Evolutionary conservation across 805 yeast genomes (phyloP).

Genomic region (Myxozyma geophila): DNA sequence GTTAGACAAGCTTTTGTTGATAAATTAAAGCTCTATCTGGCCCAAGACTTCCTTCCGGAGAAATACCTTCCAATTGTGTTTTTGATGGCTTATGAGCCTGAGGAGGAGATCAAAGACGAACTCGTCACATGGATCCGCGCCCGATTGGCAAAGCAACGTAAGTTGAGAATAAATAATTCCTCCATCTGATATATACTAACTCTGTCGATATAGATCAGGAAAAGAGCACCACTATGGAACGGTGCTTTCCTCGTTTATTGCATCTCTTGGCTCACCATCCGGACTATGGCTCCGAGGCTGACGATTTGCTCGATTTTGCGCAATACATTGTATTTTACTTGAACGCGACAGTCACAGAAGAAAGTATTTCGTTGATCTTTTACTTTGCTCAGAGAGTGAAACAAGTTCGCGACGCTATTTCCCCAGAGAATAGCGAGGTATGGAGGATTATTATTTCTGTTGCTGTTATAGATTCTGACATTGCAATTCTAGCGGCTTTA

Average conservation of each 20-base stretch:
- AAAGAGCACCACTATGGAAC: slow-evolving; percentile 57
- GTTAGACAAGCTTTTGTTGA: slow-evolving; percentile 61
- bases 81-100: slow-evolving; percentile 79
- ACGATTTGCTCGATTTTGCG: slow-evolving; percentile 50
- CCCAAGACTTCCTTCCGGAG: slow-evolving; percentile 61
- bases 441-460: slow-evolving; percentile 3
- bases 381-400: slow-evolving; percentile 79
- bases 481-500: slow-evolving; percentile 53
- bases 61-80: slow-evolving; percentile 69
- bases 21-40: slow-evolving; percentile 56
- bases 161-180: background rate
- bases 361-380: slow-evolving; percentile 72
- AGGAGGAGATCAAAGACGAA: slow-evolving; percentile 52
- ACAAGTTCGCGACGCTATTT: slow-evolving; percentile 67
- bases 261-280: slow-evolving; percentile 77
- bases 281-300: slow-evolving; percentile 50
- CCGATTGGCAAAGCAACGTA: slow-evolving; percentile 46
- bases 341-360: slow-evolving; percentile 62
- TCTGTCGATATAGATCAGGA: slow-evolving; percentile 15
- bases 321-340: slow-evolving; percentile 66
- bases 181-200: background rate
- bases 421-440: slow-evolving; percentile 46
- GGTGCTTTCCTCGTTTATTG: slow-evolving; percentile 66
- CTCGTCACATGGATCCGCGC: slow-evolving; percentile 75
- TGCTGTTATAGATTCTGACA: background rate